A percentile compares a stretch with the other conserved stretches of the same genome.
Conservation (phyloP, 2,329 filamentous ascomycete species). For the Cladosporium sp. region DNA sequence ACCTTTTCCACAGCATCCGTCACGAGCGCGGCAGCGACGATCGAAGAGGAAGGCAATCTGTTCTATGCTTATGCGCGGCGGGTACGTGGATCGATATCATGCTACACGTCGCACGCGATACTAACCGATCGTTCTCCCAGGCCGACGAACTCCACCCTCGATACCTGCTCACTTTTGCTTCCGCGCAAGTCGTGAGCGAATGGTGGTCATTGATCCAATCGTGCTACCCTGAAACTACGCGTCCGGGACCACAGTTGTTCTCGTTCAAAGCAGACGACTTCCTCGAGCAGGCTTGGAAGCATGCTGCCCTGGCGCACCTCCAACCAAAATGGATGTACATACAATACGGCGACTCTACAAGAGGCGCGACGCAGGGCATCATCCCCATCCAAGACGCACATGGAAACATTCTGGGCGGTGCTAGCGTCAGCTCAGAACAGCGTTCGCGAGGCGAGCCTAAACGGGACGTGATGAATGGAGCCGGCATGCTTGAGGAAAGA, state of each 20-base stretch:
- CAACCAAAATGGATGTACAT: slow-evolving; percentile 38
- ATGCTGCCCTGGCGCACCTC: slow-evolving; percentile 32
- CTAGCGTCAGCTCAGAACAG: slow-evolving; percentile 23
- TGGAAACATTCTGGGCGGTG: slow-evolving; percentile 29
- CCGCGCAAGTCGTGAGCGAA: slow-evolving; percentile 33
- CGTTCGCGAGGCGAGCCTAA: slow-evolving; percentile 22
- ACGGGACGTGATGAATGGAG: slow-evolving; percentile 22
- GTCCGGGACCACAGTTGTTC: slow-evolving; percentile 36
- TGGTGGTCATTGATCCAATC: slow-evolving; percentile 36
- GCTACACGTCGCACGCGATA: neutral
- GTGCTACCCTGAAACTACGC: slow-evolving; percentile 31
- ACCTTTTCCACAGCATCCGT: slow-evolving; percentile 10
- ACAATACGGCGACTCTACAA: slow-evolving; percentile 19
- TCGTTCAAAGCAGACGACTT: slow-evolving; percentile 33
- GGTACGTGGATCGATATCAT: slow-evolving; percentile 20
- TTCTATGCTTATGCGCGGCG: slow-evolving; percentile 34
- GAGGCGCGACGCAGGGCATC: slow-evolving; percentile 31
- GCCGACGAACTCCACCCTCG: slow-evolving; percentile 31
- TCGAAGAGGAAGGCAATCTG: slow-evolving; percentile 25
- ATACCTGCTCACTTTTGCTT: slow-evolving; percentile 37
- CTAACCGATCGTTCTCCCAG: slow-evolving; percentile 14
- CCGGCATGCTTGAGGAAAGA: slow-evolving; percentile 26
- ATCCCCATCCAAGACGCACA: slow-evolving; percentile 33
- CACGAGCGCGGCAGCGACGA: neutral
- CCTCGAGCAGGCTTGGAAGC: slow-evolving; percentile 32